Conservation (phyloP, 208 protist genomes). For the Wallacemonas collosoma region DNA sequence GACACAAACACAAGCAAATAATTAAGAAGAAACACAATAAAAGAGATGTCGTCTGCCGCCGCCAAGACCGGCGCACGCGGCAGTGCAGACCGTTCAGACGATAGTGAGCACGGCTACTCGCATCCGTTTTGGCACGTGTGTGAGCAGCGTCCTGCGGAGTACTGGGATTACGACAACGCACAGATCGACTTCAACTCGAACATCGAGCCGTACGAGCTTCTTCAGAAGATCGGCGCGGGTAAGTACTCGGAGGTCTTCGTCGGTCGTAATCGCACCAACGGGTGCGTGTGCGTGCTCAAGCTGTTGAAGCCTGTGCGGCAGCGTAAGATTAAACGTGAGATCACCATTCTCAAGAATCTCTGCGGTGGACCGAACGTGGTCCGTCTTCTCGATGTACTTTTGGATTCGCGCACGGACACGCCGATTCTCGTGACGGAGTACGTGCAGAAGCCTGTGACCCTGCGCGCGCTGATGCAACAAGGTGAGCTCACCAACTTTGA, state of each 20-base stretch:
- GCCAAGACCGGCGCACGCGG: neutral
- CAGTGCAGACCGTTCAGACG: neutral
- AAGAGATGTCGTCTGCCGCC: slow-evolving; percentile 9
- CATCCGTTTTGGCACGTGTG: slow-evolving; percentile 86
- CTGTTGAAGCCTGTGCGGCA: slow-evolving; percentile 98
- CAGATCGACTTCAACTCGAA: slow-evolving; percentile 80
- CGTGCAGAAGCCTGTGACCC: slow-evolving; percentile 97
- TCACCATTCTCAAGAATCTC: slow-evolving; percentile 99
- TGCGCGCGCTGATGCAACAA: slow-evolving; percentile 95
- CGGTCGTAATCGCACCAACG: slow-evolving; percentile 90
- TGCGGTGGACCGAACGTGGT: slow-evolving; percentile 99
- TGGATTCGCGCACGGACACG: slow-evolving; percentile 94
- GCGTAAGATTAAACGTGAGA: slow-evolving; percentile 99
- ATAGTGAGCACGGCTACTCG: slow-evolving; percentile 27
- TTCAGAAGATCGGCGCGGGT: slow-evolving; percentile 95
- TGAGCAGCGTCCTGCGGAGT: slow-evolving; percentile 75
- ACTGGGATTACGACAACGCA: slow-evolving; percentile 94
- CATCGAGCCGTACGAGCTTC: slow-evolving; percentile 96
- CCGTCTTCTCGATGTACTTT: slow-evolving; percentile 97
- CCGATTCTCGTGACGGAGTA: slow-evolving; percentile 99
- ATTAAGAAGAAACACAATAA: neutral
- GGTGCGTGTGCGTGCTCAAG: slow-evolving; percentile 97
- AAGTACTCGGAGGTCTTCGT: slow-evolving; percentile 99
- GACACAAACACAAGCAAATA: slow-evolving; percentile 17
- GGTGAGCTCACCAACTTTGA: slow-evolving; percentile 95